phyloP scores from a whole-genome alignment of 805 yeast genomes.

The Debaryomyces hansenii region DNA sequence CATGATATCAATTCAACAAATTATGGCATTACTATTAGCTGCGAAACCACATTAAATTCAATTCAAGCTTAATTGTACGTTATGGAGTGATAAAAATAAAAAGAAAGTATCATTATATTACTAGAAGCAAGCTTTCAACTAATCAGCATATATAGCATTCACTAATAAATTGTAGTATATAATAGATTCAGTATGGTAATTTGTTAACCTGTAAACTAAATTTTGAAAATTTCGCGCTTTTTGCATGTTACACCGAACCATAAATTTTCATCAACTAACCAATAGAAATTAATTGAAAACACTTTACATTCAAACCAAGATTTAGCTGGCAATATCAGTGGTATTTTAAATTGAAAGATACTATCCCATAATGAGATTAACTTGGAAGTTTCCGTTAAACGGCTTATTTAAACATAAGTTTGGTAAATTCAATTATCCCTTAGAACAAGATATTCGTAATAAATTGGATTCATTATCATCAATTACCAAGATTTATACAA shows the following conservation, averaged over 20 bases:
- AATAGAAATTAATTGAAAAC: slow-evolving; percentile 22
- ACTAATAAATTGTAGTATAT: neutral
- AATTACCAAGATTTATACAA: slow-evolving; percentile 65
- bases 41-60: no score
- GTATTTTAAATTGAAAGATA: neutral
- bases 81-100: no score
- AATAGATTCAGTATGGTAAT: neutral
- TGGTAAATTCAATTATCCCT: slow-evolving; percentile 44
- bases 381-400: slow-evolving; percentile 41
- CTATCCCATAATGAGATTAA: slow-evolving; percentile 33
- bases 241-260: slow-evolving; percentile 8
- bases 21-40: no score
- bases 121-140: no score
- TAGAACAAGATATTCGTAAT: slow-evolving; percentile 62
- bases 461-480: slow-evolving; percentile 64
- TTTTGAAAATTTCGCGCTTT: slow-evolving; percentile 3
- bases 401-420: slow-evolving; percentile 38
- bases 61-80: no score
- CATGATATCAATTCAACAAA: no score
- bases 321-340: neutral
- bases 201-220: neutral
- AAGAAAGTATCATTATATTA: no score
- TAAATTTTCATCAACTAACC: slow-evolving; percentile 14
- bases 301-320: slow-evolving; percentile 1
- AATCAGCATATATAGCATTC: no score